Evolutionary conservation across 2,329 filamentous ascomycete genomes (phyloP), one percentile per base, ranked within the genome.

Genomic region (Alternaria viburni): DNA sequence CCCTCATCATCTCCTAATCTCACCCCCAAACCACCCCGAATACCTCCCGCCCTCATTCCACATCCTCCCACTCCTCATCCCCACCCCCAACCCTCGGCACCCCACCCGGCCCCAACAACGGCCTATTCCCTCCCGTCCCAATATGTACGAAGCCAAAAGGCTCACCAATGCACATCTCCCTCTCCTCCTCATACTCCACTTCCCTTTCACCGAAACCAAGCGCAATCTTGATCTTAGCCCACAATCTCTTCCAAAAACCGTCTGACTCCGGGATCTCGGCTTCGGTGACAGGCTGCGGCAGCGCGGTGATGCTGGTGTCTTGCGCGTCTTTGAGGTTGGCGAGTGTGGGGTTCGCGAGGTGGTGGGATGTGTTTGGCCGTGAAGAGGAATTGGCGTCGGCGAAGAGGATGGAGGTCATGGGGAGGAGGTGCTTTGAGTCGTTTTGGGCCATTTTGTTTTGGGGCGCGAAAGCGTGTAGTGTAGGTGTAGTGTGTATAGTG

Each of bases 231-330:
- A 59, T 26, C 26, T 41, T 63, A 1, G 21, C 17, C 12, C 44
- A 6, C 5, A 62, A 6, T 15, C 49, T 36, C 13, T 12, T 36
- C 61, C 65, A 62, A 4, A 56, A 8, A 5, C 45, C 23, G 7
- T 50, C 12, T n/a, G 45, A 7, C n/a, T 51, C 50, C 4, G 7
- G 4, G 5, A 19, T 6, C 2, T 15, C 23, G 26, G 45, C n/a
- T 11, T 23, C 19, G 15, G 8, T 21, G 25, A 28, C n/a, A 1
- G 55, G 50, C 9, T 23, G 46, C 0, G 68, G 68, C 6, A 70
- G 56, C 1, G 68, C 68, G 6, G 68, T 70, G 3, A 69, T 54
- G 5, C 13, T 62, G 15, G 23, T 54, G 19, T 69, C 62, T 26
- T 60, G 57, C 4, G 62, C 64, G 6, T 67, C 66, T 25, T 49